Base-by-base conservation (phyloP, 1,139 yeast genomes). In the Hyphopichia burtonii region DNA sequence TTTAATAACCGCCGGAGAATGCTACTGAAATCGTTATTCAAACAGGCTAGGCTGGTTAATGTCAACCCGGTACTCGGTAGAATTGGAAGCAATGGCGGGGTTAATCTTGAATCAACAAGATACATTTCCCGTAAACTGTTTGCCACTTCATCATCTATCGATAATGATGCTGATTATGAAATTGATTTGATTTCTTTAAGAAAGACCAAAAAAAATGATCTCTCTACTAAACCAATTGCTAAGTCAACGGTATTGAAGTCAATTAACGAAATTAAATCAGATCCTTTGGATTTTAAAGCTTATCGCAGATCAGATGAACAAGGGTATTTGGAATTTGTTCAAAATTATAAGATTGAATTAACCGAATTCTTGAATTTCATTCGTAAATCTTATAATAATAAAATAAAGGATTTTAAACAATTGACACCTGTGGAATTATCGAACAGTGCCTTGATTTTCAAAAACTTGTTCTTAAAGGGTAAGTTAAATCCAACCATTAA, bases 131-230 rank as follows among this genome's bases (percentile, higher is more conserved):
- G 28, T 25, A 25, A 25, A 25, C 28, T 25, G 28, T 43, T 48
- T 38, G 53, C 52, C 28, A 50, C 53, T 12, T 44, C 49, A 6
- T 39, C 48, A 10, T 40, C 41, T 18, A 35, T 46, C 31, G 50
- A 48, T 6, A 45, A 45, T 20, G 51, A 45, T 2, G 55, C 51
- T 9, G 69, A 64, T 18, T 68, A 65, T 44, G 75, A 69, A 34
- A 66, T 70, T 43, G 75, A 69, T 49, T 48, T 54, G 39, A 64
- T 70, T 20, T 56, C 74, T 5, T 47, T 70, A 46, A 61, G 53
- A 43, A 67, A 58, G 47, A 63, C 54, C 19, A 59, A 56, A 20
- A 59, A 52, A 41, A 11, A 9, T 16, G 14, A 15, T 17, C 3
- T 5, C n/a, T 17, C n/a, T 16, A 17, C 8, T 4, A 16, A 6